These are phyloP conservation scores for Xylariaceae sp. DNA, from an alignment of 2,329 filamentous ascomycete genomes.

Conservation along the genomic window DNA sequence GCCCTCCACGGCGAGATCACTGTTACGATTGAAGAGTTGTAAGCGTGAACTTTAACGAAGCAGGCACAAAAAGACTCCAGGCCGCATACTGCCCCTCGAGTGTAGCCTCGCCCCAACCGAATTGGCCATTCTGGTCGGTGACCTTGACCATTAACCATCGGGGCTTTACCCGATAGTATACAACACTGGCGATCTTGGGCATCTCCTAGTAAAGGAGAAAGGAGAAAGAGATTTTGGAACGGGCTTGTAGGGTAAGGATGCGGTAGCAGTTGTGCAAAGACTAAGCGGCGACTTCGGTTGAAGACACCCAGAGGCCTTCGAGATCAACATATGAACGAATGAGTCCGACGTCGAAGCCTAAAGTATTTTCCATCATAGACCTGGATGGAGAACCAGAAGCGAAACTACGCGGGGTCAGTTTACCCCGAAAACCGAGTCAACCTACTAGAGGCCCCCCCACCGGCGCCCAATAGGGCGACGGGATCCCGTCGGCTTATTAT, in stretches of 20 bases:
- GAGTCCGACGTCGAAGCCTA: too few relatives aligned
- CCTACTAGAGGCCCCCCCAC: too few relatives aligned
- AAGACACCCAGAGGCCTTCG: too few relatives aligned
- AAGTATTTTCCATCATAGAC: too few relatives aligned
- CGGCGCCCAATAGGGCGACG: too few relatives aligned
- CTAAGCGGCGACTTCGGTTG: background rate
- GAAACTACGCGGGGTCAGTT: too few relatives aligned
- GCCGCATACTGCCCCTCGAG: constrained; percentile 58
- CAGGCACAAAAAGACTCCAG: background rate
- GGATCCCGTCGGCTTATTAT: too few relatives aligned
- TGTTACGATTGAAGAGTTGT: background rate
- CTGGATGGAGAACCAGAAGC: too few relatives aligned
- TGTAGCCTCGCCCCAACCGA: constrained; percentile 71
- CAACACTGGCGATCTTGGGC: constrained; percentile 61
- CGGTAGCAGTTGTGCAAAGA: background rate
- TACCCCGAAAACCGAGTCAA: too few relatives aligned
- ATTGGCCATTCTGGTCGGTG: constrained; percentile 58
- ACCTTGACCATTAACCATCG: constrained; percentile 77
- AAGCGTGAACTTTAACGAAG: background rate
- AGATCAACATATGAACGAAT: too few relatives aligned
- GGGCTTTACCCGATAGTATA: constrained; percentile 71
- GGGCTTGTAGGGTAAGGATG: background rate
- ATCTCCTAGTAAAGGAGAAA: constrained; percentile 36
- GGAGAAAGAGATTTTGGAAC: too few relatives aligned
- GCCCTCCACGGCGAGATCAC: constrained; percentile 66